Evolutionary conservation across 805 yeast genomes (phyloP).

Genomic region (Teunomyces atbi): DNA sequence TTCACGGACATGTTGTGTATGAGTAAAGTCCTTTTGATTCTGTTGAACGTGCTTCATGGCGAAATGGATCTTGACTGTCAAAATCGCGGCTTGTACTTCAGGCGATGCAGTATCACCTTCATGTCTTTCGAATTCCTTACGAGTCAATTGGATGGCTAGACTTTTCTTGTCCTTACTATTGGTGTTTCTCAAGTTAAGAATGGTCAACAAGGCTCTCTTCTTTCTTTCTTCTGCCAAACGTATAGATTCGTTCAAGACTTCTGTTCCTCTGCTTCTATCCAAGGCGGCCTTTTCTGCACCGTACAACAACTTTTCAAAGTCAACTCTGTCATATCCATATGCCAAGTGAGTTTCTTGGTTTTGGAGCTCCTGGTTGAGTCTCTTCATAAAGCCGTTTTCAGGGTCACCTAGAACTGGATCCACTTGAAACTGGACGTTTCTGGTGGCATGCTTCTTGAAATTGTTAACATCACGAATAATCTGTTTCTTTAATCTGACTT

Average conservation of each 20-base stretch:
- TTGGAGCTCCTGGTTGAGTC: conserved; percentile 63
- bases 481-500: conserved; percentile 39
- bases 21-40: conserved; percentile 69
- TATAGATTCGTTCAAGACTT: conserved; percentile 26
- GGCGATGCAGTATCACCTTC: conserved; percentile 94
- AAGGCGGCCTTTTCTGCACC: conserved; percentile 71
- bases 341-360: conserved; percentile 63
- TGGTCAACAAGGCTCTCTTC: conserved; percentile 67
- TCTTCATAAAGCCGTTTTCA: conserved; percentile 61
- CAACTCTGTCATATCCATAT: conserved; percentile 55
- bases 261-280: conserved; percentile 33
- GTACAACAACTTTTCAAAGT: conserved; percentile 71
- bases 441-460: conserved; percentile 37
- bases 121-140: conserved; percentile 73
- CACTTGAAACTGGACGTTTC: conserved; percentile 36
- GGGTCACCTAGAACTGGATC: conserved; percentile 86
- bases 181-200: conserved; percentile 72
- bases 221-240: conserved; percentile 48
- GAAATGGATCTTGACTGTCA: conserved; percentile 77
- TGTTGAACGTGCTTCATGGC: conserved; percentile 68
- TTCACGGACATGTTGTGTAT: conserved; percentile 71
- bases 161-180: conserved; percentile 55
- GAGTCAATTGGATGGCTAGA: conserved; percentile 62
- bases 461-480: conserved; percentile 41
- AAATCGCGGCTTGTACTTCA: conserved; percentile 92